Conservation (phyloP, 768 basidiomycete genomes). For the Mycena rebaudengoi region DNA sequence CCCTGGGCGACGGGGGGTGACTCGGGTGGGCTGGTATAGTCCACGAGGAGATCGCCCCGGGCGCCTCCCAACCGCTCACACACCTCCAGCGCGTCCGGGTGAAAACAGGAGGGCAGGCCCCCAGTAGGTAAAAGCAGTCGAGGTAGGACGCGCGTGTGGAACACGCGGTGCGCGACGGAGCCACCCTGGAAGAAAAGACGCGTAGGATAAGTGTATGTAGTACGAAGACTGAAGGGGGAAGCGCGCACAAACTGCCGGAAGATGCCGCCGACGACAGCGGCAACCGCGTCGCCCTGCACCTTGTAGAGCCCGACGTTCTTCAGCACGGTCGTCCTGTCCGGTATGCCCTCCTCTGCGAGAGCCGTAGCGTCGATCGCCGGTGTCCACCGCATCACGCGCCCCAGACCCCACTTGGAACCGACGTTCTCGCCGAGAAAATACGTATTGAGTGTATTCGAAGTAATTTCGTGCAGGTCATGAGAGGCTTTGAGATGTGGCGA, state of each 20-base stretch:
- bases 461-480: constrained; percentile 67
- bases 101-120: constrained; percentile 58
- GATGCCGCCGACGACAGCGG: constrained; percentile 79
- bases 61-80: constrained; percentile 61
- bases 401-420: constrained; percentile 78
- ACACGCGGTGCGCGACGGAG: constrained; percentile 56
- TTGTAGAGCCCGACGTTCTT: constrained; percentile 76
- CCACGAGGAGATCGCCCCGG: constrained; percentile 42
- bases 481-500: constrained; percentile 52
- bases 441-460: constrained; percentile 68
- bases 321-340: constrained; percentile 46
- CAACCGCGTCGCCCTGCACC: constrained; percentile 79
- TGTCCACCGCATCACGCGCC: constrained; percentile 78
- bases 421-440: constrained; percentile 78
- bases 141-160: constrained; percentile 60
- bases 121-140: constrained; percentile 43
- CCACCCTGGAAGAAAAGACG: constrained; percentile 47
- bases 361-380: constrained; percentile 57
- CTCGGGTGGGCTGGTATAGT: background rate
- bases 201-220: background rate
- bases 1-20: no score
- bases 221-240: background rate
- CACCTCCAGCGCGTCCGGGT: constrained; percentile 52
- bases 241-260: constrained; percentile 81
- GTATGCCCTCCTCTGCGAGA: constrained; percentile 33